Base-by-base conservation (phyloP, 345 rosid genomes). In the Arabidopsis arenosa region DNA sequence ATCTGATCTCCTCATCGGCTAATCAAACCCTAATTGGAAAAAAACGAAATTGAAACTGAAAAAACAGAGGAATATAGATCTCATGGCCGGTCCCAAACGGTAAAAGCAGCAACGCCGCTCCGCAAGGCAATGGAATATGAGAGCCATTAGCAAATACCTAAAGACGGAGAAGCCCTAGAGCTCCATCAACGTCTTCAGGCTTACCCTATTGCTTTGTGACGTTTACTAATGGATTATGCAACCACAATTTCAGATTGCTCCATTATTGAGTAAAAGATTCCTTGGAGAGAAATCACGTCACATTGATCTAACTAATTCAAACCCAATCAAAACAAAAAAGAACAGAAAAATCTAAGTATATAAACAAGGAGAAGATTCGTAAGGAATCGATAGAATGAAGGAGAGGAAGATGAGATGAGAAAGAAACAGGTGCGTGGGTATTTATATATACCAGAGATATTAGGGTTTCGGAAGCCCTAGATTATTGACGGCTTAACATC, bases 11-110 rank as follows among this genome's bases (percentile, higher is more conserved):
- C 55, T 75, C 79, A 75, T 68, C 0, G 79, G 79, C 79, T 36
- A 51, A 21, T 0, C 5, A 56, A 61, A 36, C 0, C 14, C 40
- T 66, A 66, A 54, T 13, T 52, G 9, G 1, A 56, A 0, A 21
- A 23, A 28, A 28, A 1, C 26, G 2, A 28, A 28, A 28, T 0
- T 0, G 2, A 28, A 39, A 6, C n/a, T 1, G 0, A 55, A 43
- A 54, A 10, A 0, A 7, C 15, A 33, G 15, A 13, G 1, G 15
- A 62, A 63, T 79, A 14, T 73, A 66, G 68, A 57, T 53, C 81
- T 79, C 81, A 79, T 79, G 81, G 81, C 81, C 74, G 77, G 78
- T 70, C 70, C 72, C 74, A 79, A 73, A 74, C 77, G 78, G 78
- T 79, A 79, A 79, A 65, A 18, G 81, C 81, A 79, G 73, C 81